phyloP scores from a whole-genome alignment of 2,329 filamentous ascomycete species.

The Claviceps arundinis region DNA sequence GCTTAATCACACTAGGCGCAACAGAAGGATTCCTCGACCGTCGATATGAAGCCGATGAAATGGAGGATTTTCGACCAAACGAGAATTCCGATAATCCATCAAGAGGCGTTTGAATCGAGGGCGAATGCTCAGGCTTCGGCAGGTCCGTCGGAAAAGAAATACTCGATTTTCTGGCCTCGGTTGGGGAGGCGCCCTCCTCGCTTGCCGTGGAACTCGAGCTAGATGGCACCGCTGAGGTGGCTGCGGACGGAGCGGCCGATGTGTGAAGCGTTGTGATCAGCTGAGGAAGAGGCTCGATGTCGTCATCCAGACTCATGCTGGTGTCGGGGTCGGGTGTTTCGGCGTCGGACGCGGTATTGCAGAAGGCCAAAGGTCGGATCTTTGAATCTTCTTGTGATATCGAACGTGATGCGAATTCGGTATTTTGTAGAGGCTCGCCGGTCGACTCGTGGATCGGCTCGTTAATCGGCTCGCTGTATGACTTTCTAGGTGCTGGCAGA shows the following conservation, averaged over 20 bases:
- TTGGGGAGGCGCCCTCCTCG: conserved; percentile 10
- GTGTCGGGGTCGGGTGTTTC: background rate
- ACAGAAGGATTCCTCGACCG: conserved; percentile 3
- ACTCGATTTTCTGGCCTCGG: conserved; percentile 20
- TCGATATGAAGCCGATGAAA: conserved; percentile 5
- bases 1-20: background rate
- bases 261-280: background rate
- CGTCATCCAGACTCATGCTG: background rate
- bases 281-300: background rate
- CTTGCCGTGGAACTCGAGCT: conserved; percentile 14
- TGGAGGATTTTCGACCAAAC: conserved; percentile 5
- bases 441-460: background rate
- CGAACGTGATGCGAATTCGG: background rate
- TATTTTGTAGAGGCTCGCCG: background rate
- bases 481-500: conserved; percentile 1
- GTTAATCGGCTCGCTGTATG: background rate
- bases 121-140: conserved; percentile 11
- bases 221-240: conserved; percentile 1
- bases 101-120: conserved; percentile 3
- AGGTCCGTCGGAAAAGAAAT: conserved; percentile 23
- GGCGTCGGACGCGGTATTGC: background rate
- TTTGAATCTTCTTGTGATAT: background rate
- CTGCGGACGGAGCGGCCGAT: background rate
- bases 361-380: no score
- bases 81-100: conserved; percentile 5